Conservation (phyloP, 108 stramenopile species). For the Skeletonema potamos region DNA sequence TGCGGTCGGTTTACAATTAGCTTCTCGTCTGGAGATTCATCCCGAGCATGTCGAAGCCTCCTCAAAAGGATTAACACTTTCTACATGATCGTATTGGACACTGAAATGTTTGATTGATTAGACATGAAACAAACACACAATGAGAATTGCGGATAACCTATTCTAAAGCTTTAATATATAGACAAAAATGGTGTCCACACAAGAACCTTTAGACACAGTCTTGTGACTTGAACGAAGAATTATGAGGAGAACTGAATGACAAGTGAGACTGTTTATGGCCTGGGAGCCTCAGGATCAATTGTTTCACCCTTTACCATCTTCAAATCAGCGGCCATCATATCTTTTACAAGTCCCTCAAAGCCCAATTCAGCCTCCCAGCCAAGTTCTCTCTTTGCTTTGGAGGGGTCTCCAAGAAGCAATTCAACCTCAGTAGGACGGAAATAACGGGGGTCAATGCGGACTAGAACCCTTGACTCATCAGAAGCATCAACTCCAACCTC, state of each 20-base stretch:
- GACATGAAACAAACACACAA: no score
- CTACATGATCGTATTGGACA: no score
- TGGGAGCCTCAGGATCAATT: constrained; percentile 45
- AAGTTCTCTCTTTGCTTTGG: constrained; percentile 91
- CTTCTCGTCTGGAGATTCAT: no score
- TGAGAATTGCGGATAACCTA: neutral
- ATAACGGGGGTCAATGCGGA: constrained; percentile 94
- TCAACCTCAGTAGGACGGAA: constrained; percentile 99
- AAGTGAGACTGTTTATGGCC: constrained; percentile 25
- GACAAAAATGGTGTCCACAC: neutral
- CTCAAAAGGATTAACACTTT: no score
- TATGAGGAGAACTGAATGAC: neutral
- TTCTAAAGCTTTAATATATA: neutral
- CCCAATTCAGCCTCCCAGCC: constrained; percentile 88
- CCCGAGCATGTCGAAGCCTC: neutral
- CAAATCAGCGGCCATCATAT: constrained; percentile 95
- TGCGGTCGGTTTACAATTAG: no score
- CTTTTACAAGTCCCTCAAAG: constrained; percentile 89
- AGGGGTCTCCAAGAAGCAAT: constrained; percentile 93
- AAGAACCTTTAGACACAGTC: neutral
- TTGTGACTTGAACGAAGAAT: neutral
- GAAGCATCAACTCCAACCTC: constrained; percentile 92
- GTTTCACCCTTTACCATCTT: constrained; percentile 78
- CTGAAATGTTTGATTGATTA: no score
- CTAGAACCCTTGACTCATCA: constrained; percentile 84